Evolutionary conservation across 805 yeast species (phyloP).

Genomic region (Cyberlindnera petersonii): DNA sequence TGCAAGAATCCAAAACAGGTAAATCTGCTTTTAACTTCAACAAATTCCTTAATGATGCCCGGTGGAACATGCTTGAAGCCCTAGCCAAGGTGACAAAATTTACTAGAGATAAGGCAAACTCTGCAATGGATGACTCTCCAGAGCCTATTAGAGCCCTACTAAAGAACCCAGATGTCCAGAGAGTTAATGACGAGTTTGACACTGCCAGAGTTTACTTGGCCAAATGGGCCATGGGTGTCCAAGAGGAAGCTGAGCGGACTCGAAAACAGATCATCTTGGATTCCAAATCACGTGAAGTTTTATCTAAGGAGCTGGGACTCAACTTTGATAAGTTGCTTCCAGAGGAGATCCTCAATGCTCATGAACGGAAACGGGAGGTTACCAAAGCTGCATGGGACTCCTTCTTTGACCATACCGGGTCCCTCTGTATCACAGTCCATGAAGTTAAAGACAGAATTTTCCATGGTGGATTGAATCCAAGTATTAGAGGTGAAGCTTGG

Average conservation of each 20-base stretch:
- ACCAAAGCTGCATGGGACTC: slow-evolving; percentile 74
- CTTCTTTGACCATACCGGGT: slow-evolving; percentile 76
- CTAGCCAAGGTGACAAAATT: slow-evolving; percentile 64
- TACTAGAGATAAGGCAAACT: slow-evolving; percentile 62
- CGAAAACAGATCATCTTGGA: slow-evolving; percentile 50
- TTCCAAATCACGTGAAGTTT: slow-evolving; percentile 50
- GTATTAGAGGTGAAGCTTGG: slow-evolving; percentile 77
- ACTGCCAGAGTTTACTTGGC: slow-evolving; percentile 89
- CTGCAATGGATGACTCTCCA: slow-evolving; percentile 56
- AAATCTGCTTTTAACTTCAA: slow-evolving; percentile 30
- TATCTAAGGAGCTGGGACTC: slow-evolving; percentile 60
- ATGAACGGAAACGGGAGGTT: slow-evolving; percentile 65
- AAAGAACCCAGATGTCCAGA: slow-evolving; percentile 73
- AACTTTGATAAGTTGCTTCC: slow-evolving; percentile 50
- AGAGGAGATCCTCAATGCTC: slow-evolving; percentile 52
- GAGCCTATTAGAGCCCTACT: slow-evolving; percentile 47
- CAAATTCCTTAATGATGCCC: slow-evolving; percentile 58
- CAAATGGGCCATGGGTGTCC: slow-evolving; percentile 93
- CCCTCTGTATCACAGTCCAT: slow-evolving; percentile 60
- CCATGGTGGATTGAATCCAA: slow-evolving; percentile 76
- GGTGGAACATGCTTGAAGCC: slow-evolving; percentile 83
- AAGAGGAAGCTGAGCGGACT: slow-evolving; percentile 76
- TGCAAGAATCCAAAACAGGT: slow-evolving; percentile 15
- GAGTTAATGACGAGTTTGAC: slow-evolving; percentile 85
- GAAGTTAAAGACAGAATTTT: slow-evolving; percentile 83